phyloP scores from a whole-genome alignment of 257 asterid species.

The Solanum acaule region DNA sequence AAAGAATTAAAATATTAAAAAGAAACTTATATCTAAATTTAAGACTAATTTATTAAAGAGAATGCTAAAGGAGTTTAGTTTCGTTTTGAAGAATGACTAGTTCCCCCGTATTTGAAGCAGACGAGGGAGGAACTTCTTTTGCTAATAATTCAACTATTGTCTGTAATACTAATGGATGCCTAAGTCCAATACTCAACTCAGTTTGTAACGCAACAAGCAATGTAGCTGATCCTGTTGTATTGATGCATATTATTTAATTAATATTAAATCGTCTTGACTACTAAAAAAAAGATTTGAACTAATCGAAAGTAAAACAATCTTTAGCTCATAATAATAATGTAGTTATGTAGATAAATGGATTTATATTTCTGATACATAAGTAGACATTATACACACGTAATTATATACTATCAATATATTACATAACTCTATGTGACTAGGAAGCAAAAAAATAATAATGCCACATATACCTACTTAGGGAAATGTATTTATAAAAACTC shows the following conservation, averaged over 20 bases:
- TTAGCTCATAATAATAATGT: not conserved
- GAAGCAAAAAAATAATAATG: not conserved
- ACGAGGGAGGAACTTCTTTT: no score
- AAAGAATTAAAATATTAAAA: not conserved
- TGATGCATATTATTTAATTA: no score
- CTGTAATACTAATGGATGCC: no score
- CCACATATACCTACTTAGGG: not conserved
- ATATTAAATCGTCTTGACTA: no score
- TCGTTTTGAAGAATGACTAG: no score
- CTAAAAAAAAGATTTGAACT: not conserved
- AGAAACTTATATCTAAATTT: not conserved
- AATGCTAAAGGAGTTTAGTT: no score
- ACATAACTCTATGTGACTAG: not conserved
- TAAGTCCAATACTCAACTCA: no score
- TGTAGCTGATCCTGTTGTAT: no score
- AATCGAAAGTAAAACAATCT: not conserved
- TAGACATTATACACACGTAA: not conserved
- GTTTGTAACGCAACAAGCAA: no score
- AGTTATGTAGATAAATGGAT: not conserved
- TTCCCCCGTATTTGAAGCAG: no score
- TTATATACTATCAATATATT: no score
- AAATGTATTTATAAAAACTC: not conserved
- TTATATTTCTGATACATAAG: not conserved
- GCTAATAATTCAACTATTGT: no score
- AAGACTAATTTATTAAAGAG: not conserved